Conservation (phyloP, 2,329 filamentous ascomycete species). For the Colletotrichum limetticola region DNA sequence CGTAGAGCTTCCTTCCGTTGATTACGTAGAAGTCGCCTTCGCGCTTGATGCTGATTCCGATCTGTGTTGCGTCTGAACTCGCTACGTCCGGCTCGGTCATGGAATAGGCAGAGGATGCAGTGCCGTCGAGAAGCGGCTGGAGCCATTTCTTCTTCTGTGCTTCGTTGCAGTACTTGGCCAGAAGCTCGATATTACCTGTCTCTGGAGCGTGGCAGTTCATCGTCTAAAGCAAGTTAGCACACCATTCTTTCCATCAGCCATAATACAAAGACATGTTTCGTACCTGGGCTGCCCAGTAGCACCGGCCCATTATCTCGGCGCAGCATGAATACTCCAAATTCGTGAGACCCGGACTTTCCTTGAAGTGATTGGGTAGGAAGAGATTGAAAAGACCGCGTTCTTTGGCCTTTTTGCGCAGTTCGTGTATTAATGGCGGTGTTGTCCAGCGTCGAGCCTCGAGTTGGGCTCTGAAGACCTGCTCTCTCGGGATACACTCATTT, state of each 20-base stretch:
- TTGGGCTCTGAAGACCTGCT: slow-evolving; percentile 54
- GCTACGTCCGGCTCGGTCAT: slow-evolving; percentile 95
- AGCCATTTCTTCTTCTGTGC: slow-evolving; percentile 88
- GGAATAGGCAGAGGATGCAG: slow-evolving; percentile 89
- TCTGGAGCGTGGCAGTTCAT: slow-evolving; percentile 92
- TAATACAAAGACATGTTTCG: slow-evolving; percentile 2
- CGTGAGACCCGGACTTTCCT: slow-evolving; percentile 90
- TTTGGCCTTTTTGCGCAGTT: slow-evolving; percentile 71
- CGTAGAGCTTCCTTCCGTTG: slow-evolving; percentile 71
- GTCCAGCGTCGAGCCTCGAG: slow-evolving; percentile 46
- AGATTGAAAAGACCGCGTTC: slow-evolving; percentile 95
- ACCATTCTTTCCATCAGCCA: neutral
- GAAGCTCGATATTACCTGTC: slow-evolving; percentile 94
- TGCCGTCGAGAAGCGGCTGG: slow-evolving; percentile 80
- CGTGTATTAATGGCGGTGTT: slow-evolving; percentile 42
- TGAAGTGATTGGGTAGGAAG: slow-evolving; percentile 96
- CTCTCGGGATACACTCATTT: slow-evolving; percentile 54
- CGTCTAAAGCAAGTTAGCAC: slow-evolving; percentile 49
- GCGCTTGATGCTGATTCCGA: slow-evolving; percentile 81
- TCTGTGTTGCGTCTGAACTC: slow-evolving; percentile 92
- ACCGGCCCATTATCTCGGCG: slow-evolving; percentile 96
- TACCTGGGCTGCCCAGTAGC: slow-evolving; percentile 80
- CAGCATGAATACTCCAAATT: slow-evolving; percentile 98
- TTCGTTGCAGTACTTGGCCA: slow-evolving; percentile 90
- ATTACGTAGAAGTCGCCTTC: slow-evolving; percentile 91